Evolutionary conservation across 2,329 filamentous ascomycete species (phyloP), one percentile per base, ranked within the genome.

Genomic region (Aureobasidium pullulans): DNA sequence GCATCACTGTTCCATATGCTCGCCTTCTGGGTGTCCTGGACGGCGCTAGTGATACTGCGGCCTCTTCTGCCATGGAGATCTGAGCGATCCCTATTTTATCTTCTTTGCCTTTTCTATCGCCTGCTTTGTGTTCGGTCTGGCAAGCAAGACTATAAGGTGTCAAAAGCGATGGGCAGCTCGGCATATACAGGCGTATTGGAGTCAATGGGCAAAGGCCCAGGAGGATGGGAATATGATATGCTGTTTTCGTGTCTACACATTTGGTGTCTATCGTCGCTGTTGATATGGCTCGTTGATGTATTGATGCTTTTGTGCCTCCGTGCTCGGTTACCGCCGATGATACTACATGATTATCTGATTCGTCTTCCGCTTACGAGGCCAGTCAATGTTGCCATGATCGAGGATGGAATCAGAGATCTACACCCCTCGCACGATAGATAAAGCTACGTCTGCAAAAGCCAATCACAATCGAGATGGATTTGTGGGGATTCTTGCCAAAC

Each of bases 1-100:
- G 94, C 29, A 82, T 96, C 43, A 96, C 90, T n/a, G 89, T 96
- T 29, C 93, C 95, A 63, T 97, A 97, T 72, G 93, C 93, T 11
- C 85, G 89, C 63, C 77, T 91, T n/a, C 77, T 95, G 23, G 88
- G 87, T 59, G 77, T 89, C 37, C 69, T 82, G 54, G 65, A 65
- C 6, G 63, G 47, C 49, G 57, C 23, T 5, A 40, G n/a, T n/a
- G 54, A 57, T 48, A 8, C 29, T 28, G 19, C 34, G 32, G 53
- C 42, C 8, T 57, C 53, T 11, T 57, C 53, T 13, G 54, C 54
- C 13, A 57, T 57, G 54, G 54, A 57, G 6, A 57, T 57, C 3
- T 57, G 43, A 57, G 28, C 28, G 16, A 9, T n/a, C n/a, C 9
- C n/a, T 10, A 15, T 34, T 34, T 29, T 10, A 34, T 48, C 46